Evolutionary conservation across 2,329 filamentous ascomycete genomes (phyloP).

Genomic region (Colletotrichum somersetense): DNA sequence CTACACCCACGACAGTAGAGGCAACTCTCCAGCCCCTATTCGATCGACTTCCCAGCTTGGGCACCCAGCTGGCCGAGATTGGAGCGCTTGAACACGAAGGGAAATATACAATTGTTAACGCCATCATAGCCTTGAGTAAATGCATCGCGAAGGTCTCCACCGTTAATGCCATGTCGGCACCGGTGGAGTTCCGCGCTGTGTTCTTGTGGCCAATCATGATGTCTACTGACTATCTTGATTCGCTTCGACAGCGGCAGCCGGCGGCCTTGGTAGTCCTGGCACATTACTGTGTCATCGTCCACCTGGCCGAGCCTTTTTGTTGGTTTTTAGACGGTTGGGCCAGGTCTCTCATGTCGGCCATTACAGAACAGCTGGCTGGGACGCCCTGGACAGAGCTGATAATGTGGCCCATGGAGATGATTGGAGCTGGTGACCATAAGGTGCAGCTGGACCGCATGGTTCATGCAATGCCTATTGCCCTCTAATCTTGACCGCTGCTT

Average conservation of each 20-base stretch:
- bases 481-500: conserved; percentile 1
- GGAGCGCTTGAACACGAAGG: conserved; percentile 21
- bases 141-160: conserved; percentile 30
- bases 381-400: conserved; percentile 32
- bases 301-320: conserved; percentile 42
- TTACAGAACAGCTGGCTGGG: conserved; percentile 29
- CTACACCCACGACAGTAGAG: conserved; percentile 21
- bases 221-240: conserved; percentile 43
- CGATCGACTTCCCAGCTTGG: conserved; percentile 21
- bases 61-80: background rate
- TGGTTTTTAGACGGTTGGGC: conserved; percentile 43
- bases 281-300: conserved; percentile 46
- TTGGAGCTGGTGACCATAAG: conserved; percentile 26
- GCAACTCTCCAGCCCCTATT: conserved; percentile 25
- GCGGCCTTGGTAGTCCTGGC: conserved; percentile 43
- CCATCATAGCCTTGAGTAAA: conserved; percentile 34
- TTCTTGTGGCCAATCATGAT: conserved; percentile 46
- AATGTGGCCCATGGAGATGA: conserved; percentile 28
- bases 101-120: conserved; percentile 32
- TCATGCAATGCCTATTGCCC: conserved; percentile 23
- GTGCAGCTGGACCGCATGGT: conserved; percentile 19
- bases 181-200: conserved; percentile 44
- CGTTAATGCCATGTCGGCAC: conserved; percentile 35
- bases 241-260: conserved; percentile 43
- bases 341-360: conserved; percentile 14